Evolutionary conservation across 2,329 filamentous ascomycete genomes (phyloP), one percentile per base, ranked within the genome.

Genomic region (Penicillium paneum): DNA sequence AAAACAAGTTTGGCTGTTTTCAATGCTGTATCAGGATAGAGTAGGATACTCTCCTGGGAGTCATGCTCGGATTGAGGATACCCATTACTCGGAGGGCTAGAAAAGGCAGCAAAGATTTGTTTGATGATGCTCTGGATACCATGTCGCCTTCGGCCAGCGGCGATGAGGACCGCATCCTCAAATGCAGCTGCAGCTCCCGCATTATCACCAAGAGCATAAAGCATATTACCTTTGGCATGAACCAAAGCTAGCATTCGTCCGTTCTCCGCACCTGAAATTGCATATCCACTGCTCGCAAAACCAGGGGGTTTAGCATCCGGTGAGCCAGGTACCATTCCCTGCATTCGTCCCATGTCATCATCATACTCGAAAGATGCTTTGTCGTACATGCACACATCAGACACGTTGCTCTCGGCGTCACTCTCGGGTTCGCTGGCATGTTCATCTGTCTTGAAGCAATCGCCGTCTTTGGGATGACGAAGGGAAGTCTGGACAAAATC

Each of bases 141-240:
- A 56, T 82, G 80, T 6, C 87, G 81, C 43, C 81, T 79, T 57
- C 86, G 83, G 1, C 91, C 92, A 28, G 89, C 83, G 54, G 91
- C 92, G 59, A 99, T 93, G 49, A 97, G 75, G 3, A 99, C 91
- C 0, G 92, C 93, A 71, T 97, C 91, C 71, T 99, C 94, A 64
- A 99, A 99, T 4, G 94, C 91, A 64, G 86, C 84, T 1, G 93
- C 91, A 39, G 94, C 94, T 38, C 81, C 84, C 36, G 81, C 79
- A 60, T 94, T 89, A 61, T 97, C 88, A 42, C 93, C 93, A 29
- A 95, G 77, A 26, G 90, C 86, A 73, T 99, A 99, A 1, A 97
- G 80, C 88, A 97, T 95, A 59, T 97, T 97, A n/a, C 93, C 94
- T 73, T 97, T 99, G 19, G 93, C 92, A 74, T 99, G 94, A 38